Evolutionary conservation across 306 rosid genomes (phyloP), one percentile per base, ranked within the genome.

Genomic region (Prunus dulcis): DNA sequence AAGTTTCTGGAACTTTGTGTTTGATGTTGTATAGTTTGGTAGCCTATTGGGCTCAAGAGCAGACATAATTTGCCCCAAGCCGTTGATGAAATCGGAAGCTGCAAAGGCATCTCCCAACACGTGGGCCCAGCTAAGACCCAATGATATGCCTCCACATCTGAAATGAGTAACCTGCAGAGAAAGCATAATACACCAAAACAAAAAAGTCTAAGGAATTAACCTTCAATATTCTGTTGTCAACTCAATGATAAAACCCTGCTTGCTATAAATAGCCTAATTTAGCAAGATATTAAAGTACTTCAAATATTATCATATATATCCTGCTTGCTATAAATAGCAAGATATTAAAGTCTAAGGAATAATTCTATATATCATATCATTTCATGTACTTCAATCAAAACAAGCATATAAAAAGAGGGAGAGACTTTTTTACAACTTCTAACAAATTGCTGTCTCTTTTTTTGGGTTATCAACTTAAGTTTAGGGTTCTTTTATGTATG

Each of bases 111-210:
- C 97, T 61, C 98, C 96, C 0, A 94, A 64, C 22, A 89, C 49
- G 78, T 92, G 96, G 43, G 97, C 89, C 97, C 97, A 94, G 64
- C 96, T 92, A 6, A 94, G 83, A 32, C 96, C 97, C 76, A 94
- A 9, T 67, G 98, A 84, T 0, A 87, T 25, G 69, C 95, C 98
- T 34, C 97, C 93, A 60, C 98, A 92, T 68, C 77, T 84, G 71
- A 92, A 89, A 3, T 67, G 8, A 51, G 95, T 91, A 18, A 85
- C 60, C 98, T 93, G 77, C n/a, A 52, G 8, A 25, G n/a, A 56
- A 18, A 67, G 52, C 30, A n/a, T 12, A 49, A 13, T 0, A 38
- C 43, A 38, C 9, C 43, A 38, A 6, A 61, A 23, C 66, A 67
- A 1, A 64, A 49, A 15, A 4, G 9, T 38, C 43, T 38, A 38